Conservation (phyloP, 495 filamentous ascomycete species). For the Penicillium cinerascens region DNA sequence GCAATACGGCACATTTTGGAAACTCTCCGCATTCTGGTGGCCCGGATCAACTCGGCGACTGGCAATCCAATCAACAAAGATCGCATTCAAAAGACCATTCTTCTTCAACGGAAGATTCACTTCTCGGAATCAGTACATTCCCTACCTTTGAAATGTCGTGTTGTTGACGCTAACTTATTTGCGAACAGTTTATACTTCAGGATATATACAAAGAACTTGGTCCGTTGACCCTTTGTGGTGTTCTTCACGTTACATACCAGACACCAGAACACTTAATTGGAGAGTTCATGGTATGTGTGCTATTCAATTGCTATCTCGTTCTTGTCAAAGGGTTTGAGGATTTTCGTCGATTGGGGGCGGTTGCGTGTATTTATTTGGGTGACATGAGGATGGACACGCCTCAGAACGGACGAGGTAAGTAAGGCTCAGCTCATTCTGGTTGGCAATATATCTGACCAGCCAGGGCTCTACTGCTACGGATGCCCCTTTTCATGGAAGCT, state of each 20-base stretch:
- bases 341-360: slow-evolving; percentile 62
- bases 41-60: slow-evolving; percentile 74
- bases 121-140: slow-evolving; percentile 64
- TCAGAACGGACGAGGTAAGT: slow-evolving; percentile 78
- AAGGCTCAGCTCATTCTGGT: background rate
- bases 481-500: slow-evolving; percentile 91
- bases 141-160: background rate
- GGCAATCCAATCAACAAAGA: slow-evolving; percentile 37
- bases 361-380: slow-evolving; percentile 68
- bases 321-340: slow-evolving; percentile 64
- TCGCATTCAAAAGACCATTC: slow-evolving; percentile 51
- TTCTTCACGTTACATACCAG: slow-evolving; percentile 81
- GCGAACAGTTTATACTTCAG: slow-evolving; percentile 28
- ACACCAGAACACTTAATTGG: slow-evolving; percentile 61
- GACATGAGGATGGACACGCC: slow-evolving; percentile 71
- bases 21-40: slow-evolving; percentile 64
- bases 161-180: slow-evolving; percentile 8
- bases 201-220: slow-evolving; percentile 71
- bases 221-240: slow-evolving; percentile 79
- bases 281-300: slow-evolving; percentile 80
- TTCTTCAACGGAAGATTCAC: slow-evolving; percentile 52
- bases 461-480: slow-evolving; percentile 81
- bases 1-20: slow-evolving; percentile 73
- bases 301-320: slow-evolving; percentile 78
- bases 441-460: background rate